Evolutionary conservation across 2,329 filamentous ascomycete genomes (phyloP), one percentile per base, ranked within the genome.

Genomic region (Trichophyton equinum): DNA sequence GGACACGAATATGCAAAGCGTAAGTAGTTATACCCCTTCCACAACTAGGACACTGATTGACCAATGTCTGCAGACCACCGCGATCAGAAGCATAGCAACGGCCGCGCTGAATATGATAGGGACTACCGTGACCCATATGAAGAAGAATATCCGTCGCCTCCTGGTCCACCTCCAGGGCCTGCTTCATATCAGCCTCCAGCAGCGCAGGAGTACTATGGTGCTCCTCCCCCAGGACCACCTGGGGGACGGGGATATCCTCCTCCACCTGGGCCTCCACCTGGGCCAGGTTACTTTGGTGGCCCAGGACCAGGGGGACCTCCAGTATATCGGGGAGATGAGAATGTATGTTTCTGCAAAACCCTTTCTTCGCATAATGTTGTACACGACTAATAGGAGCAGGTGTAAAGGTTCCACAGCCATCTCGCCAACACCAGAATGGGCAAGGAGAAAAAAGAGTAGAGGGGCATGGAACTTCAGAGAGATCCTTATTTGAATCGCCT

Each of bases 1-100:
- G 81, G 81, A 15, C 79, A 83, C 67, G 81, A 84, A 67, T 77
- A 80, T 66, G 76, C 78, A 25, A 81, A 82, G 72, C 74, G 77
- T 59, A 78, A 44, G 40, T n/a, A 18, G n/a, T 79, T 62, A 80
- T 13, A n/a, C 18, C 4, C 11, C 22, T 7, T 13, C 11, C 27
- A 30, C 46, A 6, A 9, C 8, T 3, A 49, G 4, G 8, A 11
- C 6, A 33, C 13, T 33, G 9, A 18, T 22, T 53, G 13, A 53
- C 22, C 11, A 33, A 53, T n/a, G 1, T 6, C 15, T 33, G 9
- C 13, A 53, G 49, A 53, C n/a, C 49, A 33, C 11, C 49, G 22
- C 7, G 49, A 53, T n/a, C 22, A 30, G 6, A 33, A 53, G 49
- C 49, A 22, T 30, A 25, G 27, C 13, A 53, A 30, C 13, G 22